phyloP scores from a whole-genome alignment of 202 grass and related monocot species.

The Elaeis oleifera region DNA sequence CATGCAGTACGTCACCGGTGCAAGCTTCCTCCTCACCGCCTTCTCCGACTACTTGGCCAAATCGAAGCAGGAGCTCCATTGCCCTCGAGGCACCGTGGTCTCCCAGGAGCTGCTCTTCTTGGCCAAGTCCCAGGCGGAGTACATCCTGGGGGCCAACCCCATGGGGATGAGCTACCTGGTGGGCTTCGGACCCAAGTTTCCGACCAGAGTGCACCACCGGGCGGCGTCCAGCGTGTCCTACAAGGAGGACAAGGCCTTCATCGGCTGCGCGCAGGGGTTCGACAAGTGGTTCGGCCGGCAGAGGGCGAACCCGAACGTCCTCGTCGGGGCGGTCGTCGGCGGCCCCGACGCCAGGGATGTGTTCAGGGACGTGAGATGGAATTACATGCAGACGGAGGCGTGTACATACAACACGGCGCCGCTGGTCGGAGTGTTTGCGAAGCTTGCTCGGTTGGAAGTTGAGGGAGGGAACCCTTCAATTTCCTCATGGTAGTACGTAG shows the following conservation, averaged over 20 bases:
- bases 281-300: constrained; percentile 63
- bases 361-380: constrained; percentile 51
- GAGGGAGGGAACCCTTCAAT: too few relatives aligned
- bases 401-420: constrained; percentile 97
- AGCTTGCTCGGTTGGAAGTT: constrained; percentile 41
- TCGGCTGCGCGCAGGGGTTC: constrained; percentile 81
- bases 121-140: constrained; percentile 61
- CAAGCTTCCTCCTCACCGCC: constrained; percentile 64
- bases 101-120: constrained; percentile 44
- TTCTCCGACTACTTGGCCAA: constrained; percentile 52
- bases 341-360: constrained; percentile 63
- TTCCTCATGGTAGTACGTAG: too few relatives aligned
- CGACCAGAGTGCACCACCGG: constrained; percentile 74
- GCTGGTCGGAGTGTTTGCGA: constrained; percentile 80
- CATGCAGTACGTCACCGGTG: constrained; percentile 70
- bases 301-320: constrained; percentile 54
- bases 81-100: background rate
- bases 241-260: constrained; percentile 43
- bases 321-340: constrained; percentile 74
- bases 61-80: constrained; percentile 37
- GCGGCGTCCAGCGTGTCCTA: constrained; percentile 63
- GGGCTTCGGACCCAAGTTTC: constrained; percentile 43
- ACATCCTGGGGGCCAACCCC: constrained; percentile 78
- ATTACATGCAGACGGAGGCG: constrained; percentile 90
- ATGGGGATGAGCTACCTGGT: constrained; percentile 66